A percentile compares a stretch with the other conserved stretches of the same genome.
Conservation (phyloP, 345 rosid species). For the Eucalyptus leucophloia region DNA sequence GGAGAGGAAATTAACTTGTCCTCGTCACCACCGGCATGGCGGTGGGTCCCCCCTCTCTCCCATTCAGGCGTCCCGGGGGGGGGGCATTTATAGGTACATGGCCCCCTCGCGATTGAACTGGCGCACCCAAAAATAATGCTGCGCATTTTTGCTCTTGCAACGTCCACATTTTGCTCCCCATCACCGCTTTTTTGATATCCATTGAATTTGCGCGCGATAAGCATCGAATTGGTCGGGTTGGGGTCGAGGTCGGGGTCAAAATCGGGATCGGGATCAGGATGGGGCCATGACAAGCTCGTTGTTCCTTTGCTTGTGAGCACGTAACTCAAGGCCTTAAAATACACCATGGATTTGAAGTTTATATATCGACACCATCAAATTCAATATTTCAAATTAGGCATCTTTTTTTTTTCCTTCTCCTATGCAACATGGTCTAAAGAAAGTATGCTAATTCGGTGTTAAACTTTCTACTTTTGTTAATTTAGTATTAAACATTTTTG, state of each 20-base stretch:
- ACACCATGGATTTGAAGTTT: accelerated
- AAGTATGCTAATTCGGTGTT: accelerated
- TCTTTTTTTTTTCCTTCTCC: no score
- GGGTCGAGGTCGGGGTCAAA: accelerated
- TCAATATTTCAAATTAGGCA: background rate
- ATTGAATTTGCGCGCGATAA: background rate
- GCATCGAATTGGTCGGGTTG: background rate
- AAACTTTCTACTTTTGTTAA: accelerated
- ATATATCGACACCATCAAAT: background rate
- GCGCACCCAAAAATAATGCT: background rate
- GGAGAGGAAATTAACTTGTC: background rate
- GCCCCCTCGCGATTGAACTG: background rate
- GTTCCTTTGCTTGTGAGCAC: background rate
- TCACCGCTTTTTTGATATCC: background rate
- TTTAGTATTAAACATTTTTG: accelerated
- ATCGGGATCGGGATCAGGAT: accelerated
- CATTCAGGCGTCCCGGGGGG: background rate
- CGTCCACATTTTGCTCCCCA: background rate
- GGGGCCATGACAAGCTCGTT: background rate
- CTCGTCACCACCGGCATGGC: background rate
- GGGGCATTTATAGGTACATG: background rate
- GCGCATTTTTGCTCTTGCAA: background rate
- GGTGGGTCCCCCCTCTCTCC: background rate
- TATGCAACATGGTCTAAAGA: accelerated
- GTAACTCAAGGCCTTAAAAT: background rate